phyloP scores from a whole-genome alignment of 2,329 filamentous ascomycete genomes.

The Penicillium sp. region DNA sequence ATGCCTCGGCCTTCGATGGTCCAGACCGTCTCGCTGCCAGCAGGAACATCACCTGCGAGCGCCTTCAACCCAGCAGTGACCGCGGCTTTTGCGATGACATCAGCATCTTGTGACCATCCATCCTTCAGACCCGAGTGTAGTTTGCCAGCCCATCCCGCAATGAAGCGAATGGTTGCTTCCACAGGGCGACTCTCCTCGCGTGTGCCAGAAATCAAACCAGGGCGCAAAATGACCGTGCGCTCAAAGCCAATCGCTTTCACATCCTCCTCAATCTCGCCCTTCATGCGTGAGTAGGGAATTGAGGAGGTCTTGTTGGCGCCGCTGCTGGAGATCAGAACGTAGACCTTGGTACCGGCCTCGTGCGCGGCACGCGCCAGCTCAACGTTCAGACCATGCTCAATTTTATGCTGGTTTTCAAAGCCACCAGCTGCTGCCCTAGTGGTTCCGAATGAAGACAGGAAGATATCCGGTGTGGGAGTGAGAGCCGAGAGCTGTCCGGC shows the following conservation, averaged over 20 bases:
- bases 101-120: slow-evolving; percentile 67
- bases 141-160: slow-evolving; percentile 57
- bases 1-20: slow-evolving; percentile 40
- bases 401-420: slow-evolving; percentile 75
- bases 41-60: slow-evolving; percentile 40
- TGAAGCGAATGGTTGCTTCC: slow-evolving; percentile 56
- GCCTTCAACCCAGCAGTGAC: slow-evolving; percentile 41
- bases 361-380: slow-evolving; percentile 73
- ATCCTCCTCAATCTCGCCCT: slow-evolving; percentile 79
- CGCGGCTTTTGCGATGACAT: slow-evolving; percentile 58
- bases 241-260: slow-evolving; percentile 72
- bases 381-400: slow-evolving; percentile 84
- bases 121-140: slow-evolving; percentile 59
- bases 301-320: slow-evolving; percentile 53
- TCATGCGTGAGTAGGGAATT: slow-evolving; percentile 67
- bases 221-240: slow-evolving; percentile 69
- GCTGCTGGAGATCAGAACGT: slow-evolving; percentile 68
- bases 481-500: slow-evolving; percentile 56
- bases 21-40: slow-evolving; percentile 43
- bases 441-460: slow-evolving; percentile 78
- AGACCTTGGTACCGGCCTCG: slow-evolving; percentile 67
- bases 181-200: slow-evolving; percentile 60
- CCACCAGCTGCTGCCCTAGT: slow-evolving; percentile 72
- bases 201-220: slow-evolving; percentile 71
- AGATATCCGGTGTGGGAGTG: slow-evolving; percentile 57